These are phyloP conservation scores for Neofusicoccum ribis DNA, from an alignment of 2,329 filamentous ascomycete genomes.

Conservation along the genomic window DNA sequence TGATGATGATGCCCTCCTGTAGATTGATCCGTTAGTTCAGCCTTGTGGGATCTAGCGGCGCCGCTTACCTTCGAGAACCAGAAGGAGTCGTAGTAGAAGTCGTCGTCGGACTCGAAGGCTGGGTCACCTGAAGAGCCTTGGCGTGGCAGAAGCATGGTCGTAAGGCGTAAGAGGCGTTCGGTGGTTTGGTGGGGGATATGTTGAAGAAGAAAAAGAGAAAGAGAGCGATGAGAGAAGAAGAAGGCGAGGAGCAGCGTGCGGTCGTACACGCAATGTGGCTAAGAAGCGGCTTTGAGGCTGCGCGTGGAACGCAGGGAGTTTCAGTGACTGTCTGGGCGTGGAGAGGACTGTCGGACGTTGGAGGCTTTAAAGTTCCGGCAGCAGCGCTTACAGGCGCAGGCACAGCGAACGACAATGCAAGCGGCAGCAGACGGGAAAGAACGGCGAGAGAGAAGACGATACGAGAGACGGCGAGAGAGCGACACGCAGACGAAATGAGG, in stretches of 20 bases:
- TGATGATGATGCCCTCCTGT: conserved; percentile 65
- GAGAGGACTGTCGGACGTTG: neutral
- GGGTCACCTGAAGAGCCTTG: conserved; percentile 1
- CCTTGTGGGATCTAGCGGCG: neutral
- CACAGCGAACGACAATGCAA: neutral
- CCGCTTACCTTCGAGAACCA: conserved; percentile 6
- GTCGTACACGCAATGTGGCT: conserved; percentile 2
- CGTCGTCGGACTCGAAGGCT: neutral
- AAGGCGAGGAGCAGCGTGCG: neutral
- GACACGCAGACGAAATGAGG: neutral
- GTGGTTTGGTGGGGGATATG: neutral
- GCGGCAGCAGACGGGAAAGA: neutral
- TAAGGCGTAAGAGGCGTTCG: neutral
- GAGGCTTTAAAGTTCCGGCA: neutral
- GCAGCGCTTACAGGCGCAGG: neutral
- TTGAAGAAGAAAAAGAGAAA: neutral
- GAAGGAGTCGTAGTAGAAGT: neutral
- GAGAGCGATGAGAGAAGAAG: neutral
- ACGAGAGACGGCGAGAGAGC: neutral
- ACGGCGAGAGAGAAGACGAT: neutral
- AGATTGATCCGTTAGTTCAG: neutral
- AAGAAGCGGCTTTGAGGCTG: neutral
- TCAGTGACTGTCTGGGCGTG: neutral
- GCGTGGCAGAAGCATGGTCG: conserved; percentile 12
- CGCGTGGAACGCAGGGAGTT: conserved; percentile 1